These are phyloP conservation scores for Simplicillium sp. DNA, from an alignment of 2,329 filamentous ascomycete genomes.

Conservation along the genomic window DNA sequence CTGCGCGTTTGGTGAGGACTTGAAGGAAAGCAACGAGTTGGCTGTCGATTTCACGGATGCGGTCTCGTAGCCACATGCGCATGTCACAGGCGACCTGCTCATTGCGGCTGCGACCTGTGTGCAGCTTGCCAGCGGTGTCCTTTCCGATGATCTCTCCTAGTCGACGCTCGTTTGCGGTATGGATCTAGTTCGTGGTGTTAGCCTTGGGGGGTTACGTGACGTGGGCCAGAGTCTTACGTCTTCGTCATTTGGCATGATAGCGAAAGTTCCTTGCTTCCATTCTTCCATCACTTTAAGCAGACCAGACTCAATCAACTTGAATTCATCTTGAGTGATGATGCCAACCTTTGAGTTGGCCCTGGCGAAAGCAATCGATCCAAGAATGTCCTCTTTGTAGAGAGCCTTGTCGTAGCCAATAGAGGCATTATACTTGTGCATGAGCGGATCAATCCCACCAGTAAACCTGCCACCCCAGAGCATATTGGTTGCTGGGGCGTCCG, in stretches of 20 bases:
- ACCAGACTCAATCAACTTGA: conserved; percentile 63
- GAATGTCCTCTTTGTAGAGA: conserved; percentile 74
- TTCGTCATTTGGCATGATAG: conserved; percentile 42
- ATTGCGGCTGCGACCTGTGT: conserved; percentile 80
- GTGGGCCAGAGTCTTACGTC: conserved; percentile 28
- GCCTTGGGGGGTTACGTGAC: conserved; percentile 6
- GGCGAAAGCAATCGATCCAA: conserved; percentile 73
- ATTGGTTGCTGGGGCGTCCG: conserved; percentile 16
- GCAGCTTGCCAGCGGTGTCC: conserved; percentile 77
- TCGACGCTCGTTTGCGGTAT: conserved; percentile 63
- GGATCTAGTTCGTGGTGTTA: conserved; percentile 19
- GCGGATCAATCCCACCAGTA: conserved; percentile 52
- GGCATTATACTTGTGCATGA: conserved; percentile 78
- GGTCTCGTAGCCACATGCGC: conserved; percentile 77
- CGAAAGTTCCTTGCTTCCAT: conserved; percentile 43
- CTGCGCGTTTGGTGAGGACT: conserved; percentile 59
- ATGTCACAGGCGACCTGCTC: conserved; percentile 88
- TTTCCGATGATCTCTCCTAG: conserved; percentile 80
- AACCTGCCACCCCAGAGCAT: conserved; percentile 40
- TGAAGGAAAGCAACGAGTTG: conserved; percentile 61
- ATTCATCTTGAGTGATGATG: conserved; percentile 66
- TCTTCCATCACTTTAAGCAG: conserved; percentile 49
- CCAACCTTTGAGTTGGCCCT: conserved; percentile 67
- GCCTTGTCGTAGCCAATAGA: conserved; percentile 70
- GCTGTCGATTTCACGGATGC: conserved; percentile 59